Evolutionary conservation across 2,329 filamentous ascomycete genomes (phyloP), one percentile per base, ranked within the genome.

Genomic region (Coleophoma cylindrospora): DNA sequence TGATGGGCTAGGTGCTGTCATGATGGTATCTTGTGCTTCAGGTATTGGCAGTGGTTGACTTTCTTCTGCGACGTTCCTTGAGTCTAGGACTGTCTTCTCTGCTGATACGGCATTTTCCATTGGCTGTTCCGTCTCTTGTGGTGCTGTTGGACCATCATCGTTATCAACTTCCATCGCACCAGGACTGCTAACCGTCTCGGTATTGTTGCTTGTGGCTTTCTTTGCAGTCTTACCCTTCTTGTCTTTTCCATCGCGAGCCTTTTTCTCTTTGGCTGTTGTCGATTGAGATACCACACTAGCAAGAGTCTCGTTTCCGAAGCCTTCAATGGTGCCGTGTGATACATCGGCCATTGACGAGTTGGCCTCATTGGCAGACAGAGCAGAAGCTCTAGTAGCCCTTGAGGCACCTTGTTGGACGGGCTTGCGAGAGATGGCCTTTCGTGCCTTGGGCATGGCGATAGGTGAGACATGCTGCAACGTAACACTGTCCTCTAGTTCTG

Each of bases 261-360:
- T 48, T 2, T 50, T 46, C 27, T 45, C 56, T 40, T 57, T 55
- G 43, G 61, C 55, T 14, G 61, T 55, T 6, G 61, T 62, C 19
- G 60, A 58, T 36, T 62, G 60, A 45, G 57, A 62, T 11, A 53
- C 57, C 32, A 62, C 61, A 47, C 61, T 65, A 33, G 51, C 58
- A 50, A 68, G 64, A 3, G 62, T 61, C 33, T 70, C 64, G 49
- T 65, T 54, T 10, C 61, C 65, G 34, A 60, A 62, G 14, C 66
- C 60, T 15, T 58, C 61, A 15, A 21, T 22, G 34, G 21, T 32
- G 6, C 50, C 51, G 10, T 45, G 34, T 15, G 49, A 40, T 14
- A 44, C 49, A 33, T 52, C 47, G n/a, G 17, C n/a, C 11, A 50
- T 45, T 11, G 50, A 48, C 34, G 43, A 27, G 43, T 54, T 50